phyloP scores from a whole-genome alignment of 1,139 yeast species.

The Scheffersomyces lignicola region DNA sequence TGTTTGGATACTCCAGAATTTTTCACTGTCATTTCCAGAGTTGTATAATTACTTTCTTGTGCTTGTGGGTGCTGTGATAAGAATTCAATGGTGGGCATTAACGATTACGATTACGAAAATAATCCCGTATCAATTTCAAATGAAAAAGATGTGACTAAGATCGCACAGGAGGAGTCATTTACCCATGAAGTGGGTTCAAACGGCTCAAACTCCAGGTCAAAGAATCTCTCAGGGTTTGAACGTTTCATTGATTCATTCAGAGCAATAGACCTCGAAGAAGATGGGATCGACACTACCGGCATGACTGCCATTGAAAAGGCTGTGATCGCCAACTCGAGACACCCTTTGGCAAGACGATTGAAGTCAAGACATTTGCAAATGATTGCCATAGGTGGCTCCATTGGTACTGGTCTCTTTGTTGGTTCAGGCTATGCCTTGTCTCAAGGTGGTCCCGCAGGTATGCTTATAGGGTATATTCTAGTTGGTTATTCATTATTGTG shows the following conservation, averaged over 20 bases:
- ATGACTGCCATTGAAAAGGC: constrained; percentile 34
- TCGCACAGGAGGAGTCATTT: no score
- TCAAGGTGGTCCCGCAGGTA: constrained; percentile 69
- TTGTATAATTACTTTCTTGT: no score
- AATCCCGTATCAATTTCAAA: no score
- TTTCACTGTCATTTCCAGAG: no score
- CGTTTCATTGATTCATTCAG: constrained; percentile 36
- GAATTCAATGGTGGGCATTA: no score
- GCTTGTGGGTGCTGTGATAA: no score
- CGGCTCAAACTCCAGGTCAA: no score
- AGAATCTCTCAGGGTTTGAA: not conserved
- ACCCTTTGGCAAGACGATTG: constrained; percentile 37
- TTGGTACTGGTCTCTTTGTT: constrained; percentile 55
- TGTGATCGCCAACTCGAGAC: constrained; percentile 38
- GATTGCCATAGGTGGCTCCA: constrained; percentile 48
- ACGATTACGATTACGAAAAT: no score
- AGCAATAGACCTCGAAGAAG: constrained; percentile 42
- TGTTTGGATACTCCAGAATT: no score
- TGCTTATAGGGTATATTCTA: constrained; percentile 50
- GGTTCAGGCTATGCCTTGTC: constrained; percentile 70
- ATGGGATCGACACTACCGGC: constrained; percentile 32
- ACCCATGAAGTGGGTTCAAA: no score
- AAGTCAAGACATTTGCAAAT: constrained; percentile 43
- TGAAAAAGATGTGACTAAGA: no score
- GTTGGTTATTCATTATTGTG: constrained; percentile 48